Evolutionary conservation across 2,329 filamentous ascomycete species (phyloP), one percentile per base, ranked within the genome.

Genomic region (Coleophoma crateriformis): DNA sequence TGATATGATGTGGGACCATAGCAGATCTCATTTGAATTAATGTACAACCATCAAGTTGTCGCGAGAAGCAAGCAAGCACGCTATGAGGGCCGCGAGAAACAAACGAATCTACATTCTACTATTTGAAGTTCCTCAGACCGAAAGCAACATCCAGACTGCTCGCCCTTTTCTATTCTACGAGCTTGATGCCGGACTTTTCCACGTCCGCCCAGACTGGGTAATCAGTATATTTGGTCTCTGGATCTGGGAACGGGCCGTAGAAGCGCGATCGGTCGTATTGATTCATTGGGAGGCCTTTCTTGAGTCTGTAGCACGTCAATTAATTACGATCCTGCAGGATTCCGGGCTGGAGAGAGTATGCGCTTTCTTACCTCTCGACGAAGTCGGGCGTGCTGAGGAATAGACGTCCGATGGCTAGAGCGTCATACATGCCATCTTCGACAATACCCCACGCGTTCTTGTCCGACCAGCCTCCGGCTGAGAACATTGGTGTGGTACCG

Each of bases 391-490:
- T 76, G 43, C 71, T 73, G 6, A 72, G 69, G 48, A 76, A 78
- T 40, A 70, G 69, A 2, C 74, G 64, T 0, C 74, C 75, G 47
- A 71, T 76, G 2, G 74, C 48, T 22, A 79, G 55, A 8, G 63
- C 75, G 53, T 78, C 74, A 47, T 75, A 75, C 22, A 62, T 68
- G 3, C 69, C 70, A 2, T 71, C 65, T 51, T 76, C 74, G 11
- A 79, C 58, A 38, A 76, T 69, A 2, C 71, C 74, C 67, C 71
- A 75, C 0, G 68, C 69, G 53, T 78, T 81, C 35, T 66, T 67
- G 39, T 78, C 68, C 46, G 75, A 67, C 63, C 74, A 82, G 0
- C 78, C 78, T 6, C 78, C 78, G 0, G 74, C 77, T 0, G 77
- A 73, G 53, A 82, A 71, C 63, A 82, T 78, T 0, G 77, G 77